Evolutionary conservation across 2,329 filamentous ascomycete genomes (phyloP), one percentile per base, ranked within the genome.

Genomic region (Cladosporium phlei): DNA sequence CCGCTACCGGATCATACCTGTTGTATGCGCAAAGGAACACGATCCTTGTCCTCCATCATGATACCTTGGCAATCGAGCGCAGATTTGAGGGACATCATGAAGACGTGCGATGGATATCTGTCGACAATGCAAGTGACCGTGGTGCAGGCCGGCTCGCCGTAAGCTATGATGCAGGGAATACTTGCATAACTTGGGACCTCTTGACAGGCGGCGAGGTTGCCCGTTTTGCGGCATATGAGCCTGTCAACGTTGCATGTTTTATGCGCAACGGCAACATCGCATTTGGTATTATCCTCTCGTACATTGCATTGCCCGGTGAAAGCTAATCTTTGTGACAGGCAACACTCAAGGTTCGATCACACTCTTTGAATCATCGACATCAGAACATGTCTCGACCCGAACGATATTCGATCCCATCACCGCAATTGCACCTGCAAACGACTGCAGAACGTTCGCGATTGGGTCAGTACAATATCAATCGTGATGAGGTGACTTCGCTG

Each of bases 181-280:
- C 88, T 1, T 88, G 90, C 3, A 95, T 97, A 62, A 88, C 97
- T 6, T 98, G 93, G 93, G 91, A 98, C 68, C 76, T 96, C 51
- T 82, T 94, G 70, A 94, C 88, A 0, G 93, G 93, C 38, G 83
- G 89, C 50, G 89, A 96, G 67, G 78, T 96, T 49, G 83, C 91
- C 29, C 80, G 90, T n/a, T 97, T 97, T 70, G 83, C 85, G 19
- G 93, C 90, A 0, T 96, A 95, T 61, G 88, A 95, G 61, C 80
- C 86, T 55, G 77, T 97, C 53, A 83, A 83, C 17, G 84, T 88
- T 22, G 91, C 90, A 28, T 77, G 86, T 10, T 98, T 93, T 88
- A 96, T 98, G 90, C 80, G 85, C 34, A 96, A 96, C 69, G 93
- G 93, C 46, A 95, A 95, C 69, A 84, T 98, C 55, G 91, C 88